Evolutionary conservation across 2,329 filamentous ascomycete genomes (phyloP), one percentile per base, ranked within the genome.

Genomic region (Monilinia fructigena): DNA sequence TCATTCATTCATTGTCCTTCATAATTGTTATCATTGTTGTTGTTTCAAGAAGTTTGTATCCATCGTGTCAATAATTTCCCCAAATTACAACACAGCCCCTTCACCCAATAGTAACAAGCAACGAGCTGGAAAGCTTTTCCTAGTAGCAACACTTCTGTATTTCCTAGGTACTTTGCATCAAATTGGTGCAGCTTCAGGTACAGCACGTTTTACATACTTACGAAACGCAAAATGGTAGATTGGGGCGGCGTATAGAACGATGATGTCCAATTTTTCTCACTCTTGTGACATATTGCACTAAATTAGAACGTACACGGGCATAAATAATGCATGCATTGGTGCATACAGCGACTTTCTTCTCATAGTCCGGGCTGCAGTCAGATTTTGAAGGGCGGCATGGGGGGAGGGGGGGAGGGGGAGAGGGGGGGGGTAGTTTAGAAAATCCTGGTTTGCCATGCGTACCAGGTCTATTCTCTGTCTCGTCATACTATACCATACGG

Each of bases 361-460:
- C 31, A 35, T 35, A 35, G 31, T 35, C 31, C 31, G 4, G 31
- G 31, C 31, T 35, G 6, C 31, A 35, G 31, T 35, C 47, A 65
- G 55, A 65, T 65, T 65, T 65, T 58, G 63, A 11, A 59, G 12
- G 31, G 35, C 8, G 18, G 11, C 26, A 5, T 54, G 28, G 26
- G 12, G 28, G 18, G 40, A 23, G 23, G 23, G 23, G 23, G 28
- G 12, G 40, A 40, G 38, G 28, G 18, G 28, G 40, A 23, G 23
- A 1, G 23, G 28, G 26, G 12, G 28, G 18, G 40, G 52, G 38
- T 38, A 16, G 40, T 42, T 42, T 16, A 16, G 40, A 31, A 38
- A 35, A 66, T 66, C 63, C 63, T 28, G 55, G 63, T 50, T 66
- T 66, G 63, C 63, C 63, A 66, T 66, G 63, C 55, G 63, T 18